Conservation (phyloP, 2,329 filamentous ascomycete genomes). For the Talaromyces islandicus region DNA sequence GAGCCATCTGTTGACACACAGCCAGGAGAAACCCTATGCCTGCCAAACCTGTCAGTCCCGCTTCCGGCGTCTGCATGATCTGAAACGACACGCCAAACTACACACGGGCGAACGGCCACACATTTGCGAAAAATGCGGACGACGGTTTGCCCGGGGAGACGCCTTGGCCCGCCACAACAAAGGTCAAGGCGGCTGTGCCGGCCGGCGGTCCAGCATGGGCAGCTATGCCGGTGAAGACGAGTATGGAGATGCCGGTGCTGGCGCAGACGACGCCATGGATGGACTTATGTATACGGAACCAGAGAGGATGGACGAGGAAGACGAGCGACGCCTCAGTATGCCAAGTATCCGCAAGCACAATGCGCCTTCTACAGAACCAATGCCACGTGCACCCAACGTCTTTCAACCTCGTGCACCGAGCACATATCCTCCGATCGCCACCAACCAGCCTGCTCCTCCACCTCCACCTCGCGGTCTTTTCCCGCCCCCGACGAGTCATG, state of each 20-base stretch:
- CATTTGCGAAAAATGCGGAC: slow-evolving; percentile 87
- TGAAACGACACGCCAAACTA: slow-evolving; percentile 93
- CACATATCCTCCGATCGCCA: slow-evolving; percentile 71
- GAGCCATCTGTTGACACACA: slow-evolving; percentile 93
- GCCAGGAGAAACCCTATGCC: slow-evolving; percentile 94
- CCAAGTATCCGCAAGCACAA: slow-evolving; percentile 72
- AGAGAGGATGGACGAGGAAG: slow-evolving; percentile 45
- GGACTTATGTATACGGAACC: slow-evolving; percentile 54
- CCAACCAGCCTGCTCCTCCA: slow-evolving; percentile 41
- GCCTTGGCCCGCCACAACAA: slow-evolving; percentile 92
- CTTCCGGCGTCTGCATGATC: slow-evolving; percentile 85
- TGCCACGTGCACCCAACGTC: slow-evolving; percentile 35
- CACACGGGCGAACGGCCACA: slow-evolving; percentile 96
- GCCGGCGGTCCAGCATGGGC: slow-evolving; percentile 77
- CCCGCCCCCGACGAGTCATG: slow-evolving; percentile 56
- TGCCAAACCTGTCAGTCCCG: slow-evolving; percentile 90
- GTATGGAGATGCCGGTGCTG: slow-evolving; percentile 41
- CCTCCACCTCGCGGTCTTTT: slow-evolving; percentile 52
- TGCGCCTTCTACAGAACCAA: slow-evolving; percentile 45
- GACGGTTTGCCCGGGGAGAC: slow-evolving; percentile 92
- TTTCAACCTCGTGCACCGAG: slow-evolving; percentile 62
- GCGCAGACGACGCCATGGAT: slow-evolving; percentile 56
- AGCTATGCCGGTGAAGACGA: slow-evolving; percentile 77
- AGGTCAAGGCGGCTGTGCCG: slow-evolving; percentile 90
- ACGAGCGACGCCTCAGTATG: slow-evolving; percentile 46